Conservation (phyloP, 257 asterid genomes). For the Avicennia marina region DNA sequence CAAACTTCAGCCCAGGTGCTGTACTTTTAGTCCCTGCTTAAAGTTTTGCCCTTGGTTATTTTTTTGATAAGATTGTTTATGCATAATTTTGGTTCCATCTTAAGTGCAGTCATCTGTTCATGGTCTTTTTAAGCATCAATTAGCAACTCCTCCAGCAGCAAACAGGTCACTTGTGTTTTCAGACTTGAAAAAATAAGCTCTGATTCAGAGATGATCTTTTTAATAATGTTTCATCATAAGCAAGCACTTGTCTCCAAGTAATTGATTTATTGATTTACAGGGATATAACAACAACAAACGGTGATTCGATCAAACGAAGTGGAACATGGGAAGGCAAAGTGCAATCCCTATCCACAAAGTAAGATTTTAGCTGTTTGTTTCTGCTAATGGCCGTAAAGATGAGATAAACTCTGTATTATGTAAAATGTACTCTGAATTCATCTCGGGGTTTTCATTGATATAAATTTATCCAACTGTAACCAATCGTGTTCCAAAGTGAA, state of each 20-base stretch:
- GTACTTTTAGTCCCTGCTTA: conserved; percentile 14
- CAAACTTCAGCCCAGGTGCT: conserved; percentile 44
- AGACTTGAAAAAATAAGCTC: conserved; percentile 3
- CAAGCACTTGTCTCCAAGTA: too few relatives aligned
- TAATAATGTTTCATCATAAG: too few relatives aligned
- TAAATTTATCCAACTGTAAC: not conserved
- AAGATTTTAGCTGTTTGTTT: not conserved
- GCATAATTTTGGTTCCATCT: not conserved
- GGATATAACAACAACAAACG: conserved; percentile 24
- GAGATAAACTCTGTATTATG: too few relatives aligned
- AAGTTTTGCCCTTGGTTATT: conserved; percentile 8
- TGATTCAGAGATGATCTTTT: too few relatives aligned
- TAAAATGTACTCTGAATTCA: too few relatives aligned
- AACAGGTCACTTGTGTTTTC: conserved; percentile 35
- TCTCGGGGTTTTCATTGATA: too few relatives aligned
- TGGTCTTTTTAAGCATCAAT: conserved; percentile 27
- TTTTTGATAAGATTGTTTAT: conserved; percentile 6
- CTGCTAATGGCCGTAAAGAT: too few relatives aligned
- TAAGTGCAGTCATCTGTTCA: conserved; percentile 42
- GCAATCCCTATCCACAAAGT: conserved; percentile 34
- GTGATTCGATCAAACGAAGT: conserved; percentile 29
- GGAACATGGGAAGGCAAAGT: conserved; percentile 25
- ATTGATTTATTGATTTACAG: conserved; percentile 30
- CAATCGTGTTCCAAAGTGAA: not conserved
- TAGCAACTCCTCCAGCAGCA: conserved; percentile 31